Evolutionary conservation across 1,284 basidiomycete species (phyloP).

Genomic region (Papiliotrema nemorosa): DNA sequence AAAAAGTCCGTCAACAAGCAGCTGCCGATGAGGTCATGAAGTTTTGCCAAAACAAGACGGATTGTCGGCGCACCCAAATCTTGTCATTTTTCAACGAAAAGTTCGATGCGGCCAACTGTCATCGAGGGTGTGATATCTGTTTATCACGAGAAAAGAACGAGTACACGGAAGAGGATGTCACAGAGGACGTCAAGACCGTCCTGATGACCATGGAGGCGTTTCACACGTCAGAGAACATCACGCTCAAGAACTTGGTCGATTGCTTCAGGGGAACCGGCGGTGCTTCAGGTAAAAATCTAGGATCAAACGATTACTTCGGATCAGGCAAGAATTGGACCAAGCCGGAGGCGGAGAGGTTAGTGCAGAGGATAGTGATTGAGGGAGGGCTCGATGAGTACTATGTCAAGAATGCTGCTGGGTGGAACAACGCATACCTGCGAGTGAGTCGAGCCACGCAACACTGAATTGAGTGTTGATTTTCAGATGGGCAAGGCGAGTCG

Average conservation of each 20-base stretch:
- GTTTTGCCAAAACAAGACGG: slow-evolving; percentile 76
- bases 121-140: slow-evolving; percentile 48
- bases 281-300: slow-evolving; percentile 28
- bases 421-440: slow-evolving; percentile 44
- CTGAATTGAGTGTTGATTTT: neutral
- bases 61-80: slow-evolving; percentile 82
- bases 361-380: slow-evolving; percentile 43
- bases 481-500: slow-evolving; percentile 32
- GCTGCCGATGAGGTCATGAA: slow-evolving; percentile 61
- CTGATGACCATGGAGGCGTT: slow-evolving; percentile 38
- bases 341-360: slow-evolving; percentile 41
- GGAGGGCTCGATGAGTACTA: slow-evolving; percentile 36
- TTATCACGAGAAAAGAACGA: slow-evolving; percentile 28
- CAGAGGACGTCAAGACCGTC: slow-evolving; percentile 29
- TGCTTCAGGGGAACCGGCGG: slow-evolving; percentile 42
- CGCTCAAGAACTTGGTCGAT: slow-evolving; percentile 38
- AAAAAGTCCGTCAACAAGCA: slow-evolving; percentile 59
- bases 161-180: slow-evolving; percentile 39
- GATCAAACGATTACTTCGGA: slow-evolving; percentile 35
- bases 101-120: slow-evolving; percentile 43
- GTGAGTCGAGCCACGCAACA: slow-evolving; percentile 25
- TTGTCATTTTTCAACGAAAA: slow-evolving; percentile 55
- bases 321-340: slow-evolving; percentile 37
- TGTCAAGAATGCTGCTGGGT: slow-evolving; percentile 37
- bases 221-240: slow-evolving; percentile 29